Conservation (phyloP, 768 basidiomycete genomes). For the Boletus sp. region DNA sequence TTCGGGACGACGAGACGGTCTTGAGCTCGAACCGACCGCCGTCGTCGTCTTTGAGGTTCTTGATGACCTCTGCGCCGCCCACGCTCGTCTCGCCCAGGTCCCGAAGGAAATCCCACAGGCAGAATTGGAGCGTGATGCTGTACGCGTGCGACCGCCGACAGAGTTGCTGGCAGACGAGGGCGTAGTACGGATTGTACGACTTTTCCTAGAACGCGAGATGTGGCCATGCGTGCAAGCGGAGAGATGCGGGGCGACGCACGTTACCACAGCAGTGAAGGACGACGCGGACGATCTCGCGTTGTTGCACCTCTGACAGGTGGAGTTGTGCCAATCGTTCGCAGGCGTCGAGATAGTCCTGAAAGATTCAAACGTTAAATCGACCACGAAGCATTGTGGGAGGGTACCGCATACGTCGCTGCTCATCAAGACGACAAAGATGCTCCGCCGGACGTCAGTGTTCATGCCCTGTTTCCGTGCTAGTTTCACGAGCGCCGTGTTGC, state of each 20-base stretch:
- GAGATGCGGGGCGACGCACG: conserved; percentile 42
- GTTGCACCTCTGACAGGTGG: conserved; percentile 83
- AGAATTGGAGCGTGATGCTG: conserved; percentile 92
- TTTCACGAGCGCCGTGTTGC: conserved; percentile 52
- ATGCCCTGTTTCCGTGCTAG: conserved; percentile 95
- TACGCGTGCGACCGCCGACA: conserved; percentile 77
- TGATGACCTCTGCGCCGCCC: conserved; percentile 76
- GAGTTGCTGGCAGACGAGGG: conserved; percentile 82
- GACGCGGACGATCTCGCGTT: conserved; percentile 93
- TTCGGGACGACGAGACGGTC: conserved; percentile 55
- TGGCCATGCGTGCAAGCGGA: background rate
- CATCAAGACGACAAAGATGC: conserved; percentile 93
- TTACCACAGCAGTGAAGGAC: conserved; percentile 90
- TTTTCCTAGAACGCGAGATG: conserved; percentile 55
- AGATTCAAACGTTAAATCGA: background rate
- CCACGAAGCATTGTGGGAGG: background rate
- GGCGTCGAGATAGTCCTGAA: conserved; percentile 93
- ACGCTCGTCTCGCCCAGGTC: conserved; percentile 83
- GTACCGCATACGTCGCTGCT: conserved; percentile 76
- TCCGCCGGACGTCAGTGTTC: conserved; percentile 94
- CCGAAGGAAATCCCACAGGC: conserved; percentile 94
- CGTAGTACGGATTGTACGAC: conserved; percentile 93
- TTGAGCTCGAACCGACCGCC: conserved; percentile 40
- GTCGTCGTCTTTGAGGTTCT: conserved; percentile 51
- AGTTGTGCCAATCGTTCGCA: conserved; percentile 86